Base-by-base conservation (phyloP, 2,329 filamentous ascomycete genomes). In the Dothideomycetidae sp. region DNA sequence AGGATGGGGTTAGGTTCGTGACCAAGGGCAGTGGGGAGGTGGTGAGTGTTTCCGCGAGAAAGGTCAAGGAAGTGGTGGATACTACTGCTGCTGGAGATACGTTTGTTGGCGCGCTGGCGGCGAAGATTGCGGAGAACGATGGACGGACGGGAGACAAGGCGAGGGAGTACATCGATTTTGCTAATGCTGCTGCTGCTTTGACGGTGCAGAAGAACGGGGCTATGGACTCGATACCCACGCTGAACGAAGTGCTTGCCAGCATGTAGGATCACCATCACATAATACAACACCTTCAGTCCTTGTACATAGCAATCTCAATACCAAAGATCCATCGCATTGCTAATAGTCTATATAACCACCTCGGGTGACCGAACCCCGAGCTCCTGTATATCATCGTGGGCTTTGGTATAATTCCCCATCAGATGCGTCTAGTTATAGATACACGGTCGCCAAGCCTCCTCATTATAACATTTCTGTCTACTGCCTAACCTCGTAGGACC, bases 31-130 rank as follows among this genome's bases (percentile, higher is more conserved):
- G 36, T 3, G 29, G 36, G 12, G 3, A 16, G 18, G 18, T 38
- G n/a, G 7, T 49, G 26, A 47, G 47, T 28, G 39, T 53, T 11
- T 30, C 46, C 13, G 83, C 81, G 0, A 67, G 72, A 44, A 78
- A 80, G 57, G 78, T 83, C 12, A 61, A 70, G 40, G n/a, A n/a
- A n/a, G 88, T 96, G 2, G 74, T 94, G 3, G 88, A 96, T 56
- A 96, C 88, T 1, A 96, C 88, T 5, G 88, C 81, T 2, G 90
- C 90, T 4, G 88, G 88, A 0, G 88, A 96, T 56, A 94, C 88
- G 0, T 94, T 94, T 60, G 82, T 92, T 4, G 88, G 90, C 2
- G 80, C 75, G 14, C 93, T 93, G 55, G 81, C 83, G 2, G 72
- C 90, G 16, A 72, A 75, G 40, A 70, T 79, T 18, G 81, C 82